Conservation (phyloP, 2,329 filamentous ascomycete genomes). For the Beauveria pseudobassiana region DNA sequence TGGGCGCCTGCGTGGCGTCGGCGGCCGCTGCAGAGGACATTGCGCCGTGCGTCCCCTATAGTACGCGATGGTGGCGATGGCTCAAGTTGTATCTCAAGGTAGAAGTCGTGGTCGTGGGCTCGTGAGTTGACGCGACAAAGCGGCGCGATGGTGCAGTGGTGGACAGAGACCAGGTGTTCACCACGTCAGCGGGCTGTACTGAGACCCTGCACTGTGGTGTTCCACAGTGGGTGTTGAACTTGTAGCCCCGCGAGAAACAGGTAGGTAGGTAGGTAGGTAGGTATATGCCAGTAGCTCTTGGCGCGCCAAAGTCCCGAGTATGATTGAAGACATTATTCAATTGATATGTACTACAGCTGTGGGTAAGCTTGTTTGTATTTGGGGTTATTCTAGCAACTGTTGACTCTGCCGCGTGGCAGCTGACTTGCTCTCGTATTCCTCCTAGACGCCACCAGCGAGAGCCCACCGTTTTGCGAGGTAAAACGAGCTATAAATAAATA, state of each 20-base stretch:
- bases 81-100: slow-evolving; percentile 14
- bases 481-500: too few relatives aligned
- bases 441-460: too few relatives aligned
- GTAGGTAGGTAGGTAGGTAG: neutral
- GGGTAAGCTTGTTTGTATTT: neutral
- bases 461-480: too few relatives aligned
- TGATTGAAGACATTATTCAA: neutral
- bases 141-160: neutral
- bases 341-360: neutral
- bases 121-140: slow-evolving; percentile 6
- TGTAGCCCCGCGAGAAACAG: neutral
- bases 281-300: neutral
- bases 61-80: neutral
- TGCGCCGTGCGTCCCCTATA: neutral
- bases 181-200: neutral
- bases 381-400: too few relatives aligned
- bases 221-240: neutral
- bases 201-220: neutral
- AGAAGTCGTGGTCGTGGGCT: slow-evolving; percentile 16
- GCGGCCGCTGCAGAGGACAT: slow-evolving; percentile 34
- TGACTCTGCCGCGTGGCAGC: too few relatives aligned
- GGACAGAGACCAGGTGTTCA: slow-evolving; percentile 4
- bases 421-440: too few relatives aligned
- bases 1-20: slow-evolving; percentile 28
- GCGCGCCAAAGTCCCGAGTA: neutral